phyloP scores from a whole-genome alignment of 2,329 filamentous ascomycete genomes.

The Periconia sp. region DNA sequence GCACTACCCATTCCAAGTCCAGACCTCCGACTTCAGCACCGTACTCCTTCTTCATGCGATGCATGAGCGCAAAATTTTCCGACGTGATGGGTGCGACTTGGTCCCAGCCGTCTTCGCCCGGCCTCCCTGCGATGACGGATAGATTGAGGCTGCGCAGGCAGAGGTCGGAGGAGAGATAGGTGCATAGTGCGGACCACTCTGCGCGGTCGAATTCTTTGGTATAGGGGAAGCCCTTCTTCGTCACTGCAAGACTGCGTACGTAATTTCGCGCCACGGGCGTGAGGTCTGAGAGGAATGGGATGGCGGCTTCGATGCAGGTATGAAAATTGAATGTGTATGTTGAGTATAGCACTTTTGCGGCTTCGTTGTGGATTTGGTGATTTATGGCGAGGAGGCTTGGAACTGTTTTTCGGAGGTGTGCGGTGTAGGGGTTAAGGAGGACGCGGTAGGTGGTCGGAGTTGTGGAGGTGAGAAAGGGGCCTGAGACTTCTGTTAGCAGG shows the following conservation, averaged over 20 bases:
- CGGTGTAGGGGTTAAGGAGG: slow-evolving; percentile 51
- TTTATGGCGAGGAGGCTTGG: slow-evolving; percentile 34
- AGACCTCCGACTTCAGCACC: slow-evolving; percentile 28
- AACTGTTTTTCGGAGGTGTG: slow-evolving; percentile 52
- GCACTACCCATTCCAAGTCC: slow-evolving; percentile 63
- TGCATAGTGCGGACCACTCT: slow-evolving; percentile 63
- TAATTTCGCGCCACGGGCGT: slow-evolving; percentile 56
- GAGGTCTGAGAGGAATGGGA: slow-evolving; percentile 65
- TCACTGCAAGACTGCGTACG: slow-evolving; percentile 59
- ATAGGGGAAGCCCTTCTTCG: slow-evolving; percentile 62
- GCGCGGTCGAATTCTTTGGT: slow-evolving; percentile 62
- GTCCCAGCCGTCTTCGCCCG: slow-evolving; percentile 55
- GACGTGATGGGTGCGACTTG: slow-evolving; percentile 41
- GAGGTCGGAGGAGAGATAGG: slow-evolving; percentile 34
- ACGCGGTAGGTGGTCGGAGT: slow-evolving; percentile 63
- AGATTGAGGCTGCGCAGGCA: slow-evolving; percentile 44
- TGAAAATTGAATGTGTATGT: slow-evolving; percentile 66
- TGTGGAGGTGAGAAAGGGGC: slow-evolving; percentile 52
- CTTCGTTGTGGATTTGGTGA: slow-evolving; percentile 59
- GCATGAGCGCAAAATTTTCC: slow-evolving; percentile 31
- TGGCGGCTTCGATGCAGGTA: slow-evolving; percentile 64
- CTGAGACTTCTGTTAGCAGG: slow-evolving; percentile 28
- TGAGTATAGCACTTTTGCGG: slow-evolving; percentile 62
- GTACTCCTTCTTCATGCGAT: slow-evolving; percentile 34
- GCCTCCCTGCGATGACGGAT: slow-evolving; percentile 62